Evolutionary conservation across 176 grass and related monocot genomes (phyloP).

Genomic region (Coix lacrymajobi): DNA sequence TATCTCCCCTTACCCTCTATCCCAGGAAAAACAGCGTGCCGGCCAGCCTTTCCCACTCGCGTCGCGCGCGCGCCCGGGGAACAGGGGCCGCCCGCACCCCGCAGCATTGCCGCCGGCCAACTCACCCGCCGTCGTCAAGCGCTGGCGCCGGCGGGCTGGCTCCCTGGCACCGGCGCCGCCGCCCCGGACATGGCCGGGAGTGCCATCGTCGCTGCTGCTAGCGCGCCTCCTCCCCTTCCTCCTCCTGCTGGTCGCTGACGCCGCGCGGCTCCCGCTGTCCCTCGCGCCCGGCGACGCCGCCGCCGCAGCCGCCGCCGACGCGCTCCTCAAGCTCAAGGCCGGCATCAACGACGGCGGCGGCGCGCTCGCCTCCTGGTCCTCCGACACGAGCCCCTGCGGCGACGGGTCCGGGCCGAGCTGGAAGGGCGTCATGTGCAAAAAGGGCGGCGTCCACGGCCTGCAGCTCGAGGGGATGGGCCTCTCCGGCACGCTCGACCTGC

Average conservation of each 20-base stretch:
- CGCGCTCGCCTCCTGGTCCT: constrained; percentile 44
- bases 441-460: constrained; percentile 48
- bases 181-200: constrained; percentile 35
- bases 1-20: no score
- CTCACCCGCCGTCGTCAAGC: constrained; percentile 54
- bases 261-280: constrained; percentile 15
- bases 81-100: background rate
- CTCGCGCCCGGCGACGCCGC: background rate
- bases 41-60: background rate
- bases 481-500: constrained; percentile 56
- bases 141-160: constrained; percentile 51
- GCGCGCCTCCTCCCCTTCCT: background rate
- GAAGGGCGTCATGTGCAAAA: constrained; percentile 68
- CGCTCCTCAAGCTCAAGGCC: constrained; percentile 65
- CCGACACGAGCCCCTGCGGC: constrained; percentile 59
- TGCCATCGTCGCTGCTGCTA: background rate
- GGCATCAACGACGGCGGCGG: constrained; percentile 24
- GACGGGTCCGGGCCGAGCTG: constrained; percentile 12
- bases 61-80: background rate
- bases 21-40: background rate
- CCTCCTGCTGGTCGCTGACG: background rate
- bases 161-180: constrained; percentile 14
- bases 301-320: constrained; percentile 15
- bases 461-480: constrained; percentile 72
- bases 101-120: background rate